Percentiles rank a stretch among this genome's conserved stretches.
phyloP scores from a whole-genome alignment of 2,329 filamentous ascomycete species.

The Nemania sp. region DNA sequence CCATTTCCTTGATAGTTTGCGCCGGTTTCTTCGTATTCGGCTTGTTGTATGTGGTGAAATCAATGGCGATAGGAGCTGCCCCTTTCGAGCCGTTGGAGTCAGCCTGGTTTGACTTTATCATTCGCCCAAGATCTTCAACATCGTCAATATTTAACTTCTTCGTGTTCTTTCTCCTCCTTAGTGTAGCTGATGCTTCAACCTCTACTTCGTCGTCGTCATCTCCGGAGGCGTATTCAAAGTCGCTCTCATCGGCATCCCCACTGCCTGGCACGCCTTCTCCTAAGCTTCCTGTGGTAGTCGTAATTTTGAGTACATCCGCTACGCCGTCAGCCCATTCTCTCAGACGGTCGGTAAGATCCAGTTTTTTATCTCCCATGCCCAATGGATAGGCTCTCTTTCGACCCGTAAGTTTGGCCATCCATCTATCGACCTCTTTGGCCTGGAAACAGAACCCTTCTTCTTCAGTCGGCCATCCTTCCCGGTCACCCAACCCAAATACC shows the following conservation, averaged over 20 bases:
- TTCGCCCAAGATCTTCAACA: conserved; percentile 83
- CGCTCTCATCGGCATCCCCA: conserved; percentile 86
- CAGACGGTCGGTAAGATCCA: conserved; percentile 74
- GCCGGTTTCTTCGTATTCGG: conserved; percentile 60
- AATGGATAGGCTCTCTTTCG: conserved; percentile 89
- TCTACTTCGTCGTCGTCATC: conserved; percentile 61
- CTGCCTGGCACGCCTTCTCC: conserved; percentile 80
- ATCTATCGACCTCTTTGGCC: conserved; percentile 88
- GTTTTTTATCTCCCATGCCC: conserved; percentile 87
- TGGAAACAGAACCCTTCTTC: conserved; percentile 93
- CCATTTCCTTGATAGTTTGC: conserved; percentile 84
- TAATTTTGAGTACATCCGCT: conserved; percentile 74
- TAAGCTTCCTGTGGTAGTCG: conserved; percentile 68
- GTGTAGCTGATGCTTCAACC: conserved; percentile 61
- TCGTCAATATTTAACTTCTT: conserved; percentile 71
- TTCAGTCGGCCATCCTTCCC: conserved; percentile 91
- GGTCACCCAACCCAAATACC: conserved; percentile 93
- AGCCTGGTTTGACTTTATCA: conserved; percentile 64
- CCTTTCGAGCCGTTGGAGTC: conserved; percentile 48
- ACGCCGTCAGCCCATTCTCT: conserved; percentile 84
- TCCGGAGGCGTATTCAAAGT: conserved; percentile 76
- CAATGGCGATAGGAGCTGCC: conserved; percentile 75
- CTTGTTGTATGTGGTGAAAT: conserved; percentile 82
- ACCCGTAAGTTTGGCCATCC: conserved; percentile 95
- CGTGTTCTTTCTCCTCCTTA: conserved; percentile 56